Conservation (phyloP, 2,329 filamentous ascomycete genomes). For the Phoma sp. region DNA sequence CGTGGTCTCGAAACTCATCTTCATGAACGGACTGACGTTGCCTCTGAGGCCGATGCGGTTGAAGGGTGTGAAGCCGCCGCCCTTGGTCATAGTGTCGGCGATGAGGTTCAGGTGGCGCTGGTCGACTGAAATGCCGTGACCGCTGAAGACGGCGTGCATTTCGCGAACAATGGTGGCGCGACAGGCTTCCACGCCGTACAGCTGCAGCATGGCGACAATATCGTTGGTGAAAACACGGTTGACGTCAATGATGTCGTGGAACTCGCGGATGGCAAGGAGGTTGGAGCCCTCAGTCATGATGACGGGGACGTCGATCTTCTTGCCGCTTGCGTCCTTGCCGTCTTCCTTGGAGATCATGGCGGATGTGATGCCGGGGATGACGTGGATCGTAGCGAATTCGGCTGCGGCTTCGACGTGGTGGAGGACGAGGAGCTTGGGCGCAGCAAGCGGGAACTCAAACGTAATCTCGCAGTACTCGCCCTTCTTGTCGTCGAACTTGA, state of each 20-base stretch:
- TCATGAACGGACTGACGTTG: constrained; percentile 89
- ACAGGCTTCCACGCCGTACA: constrained; percentile 94
- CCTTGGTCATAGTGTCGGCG: constrained; percentile 96
- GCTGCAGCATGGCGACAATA: constrained; percentile 79
- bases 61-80: constrained; percentile 87
- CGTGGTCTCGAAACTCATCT: constrained; percentile 99
- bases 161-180: constrained; percentile 87
- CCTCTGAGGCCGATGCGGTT: constrained; percentile 87
- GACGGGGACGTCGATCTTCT: constrained; percentile 51
- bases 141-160: constrained; percentile 82
- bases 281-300: constrained; percentile 88
- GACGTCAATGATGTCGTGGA: constrained; percentile 83
- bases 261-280: constrained; percentile 87
- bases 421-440: constrained; percentile 92
- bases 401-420: constrained; percentile 85
- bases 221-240: constrained; percentile 91
- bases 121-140: constrained; percentile 92
- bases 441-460: constrained; percentile 78
- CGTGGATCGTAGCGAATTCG: constrained; percentile 81
- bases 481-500: constrained; percentile 76
- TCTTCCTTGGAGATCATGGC: constrained; percentile 70
- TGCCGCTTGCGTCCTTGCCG: constrained; percentile 57
- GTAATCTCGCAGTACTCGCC: constrained; percentile 82
- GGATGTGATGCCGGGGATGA: constrained; percentile 76
- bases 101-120: constrained; percentile 93